Conservation (phyloP, 2,329 filamentous ascomycete genomes). For the Pestalotiopsis sp. region DNA sequence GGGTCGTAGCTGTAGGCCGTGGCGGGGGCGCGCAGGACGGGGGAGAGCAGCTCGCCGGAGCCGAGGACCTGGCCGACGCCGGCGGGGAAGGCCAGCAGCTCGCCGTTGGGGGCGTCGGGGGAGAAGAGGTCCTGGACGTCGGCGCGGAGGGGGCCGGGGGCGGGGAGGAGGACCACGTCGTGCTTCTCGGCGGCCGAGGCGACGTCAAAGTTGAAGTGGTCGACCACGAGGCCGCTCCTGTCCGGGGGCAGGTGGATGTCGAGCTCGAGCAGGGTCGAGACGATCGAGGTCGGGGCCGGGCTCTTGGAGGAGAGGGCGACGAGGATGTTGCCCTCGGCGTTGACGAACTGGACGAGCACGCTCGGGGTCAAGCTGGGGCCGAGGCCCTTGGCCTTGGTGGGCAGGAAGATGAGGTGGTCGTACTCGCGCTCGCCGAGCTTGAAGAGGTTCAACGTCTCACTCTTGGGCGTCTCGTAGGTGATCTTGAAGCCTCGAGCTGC, state of each 20-base stretch:
- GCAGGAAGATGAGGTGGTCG: slow-evolving; percentile 89
- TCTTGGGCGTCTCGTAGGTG: slow-evolving; percentile 82
- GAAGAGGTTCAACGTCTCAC: slow-evolving; percentile 76
- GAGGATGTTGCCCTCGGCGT: slow-evolving; percentile 88
- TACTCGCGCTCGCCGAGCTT: slow-evolving; percentile 84
- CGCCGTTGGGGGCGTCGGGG: slow-evolving; percentile 54
- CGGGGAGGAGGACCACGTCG: slow-evolving; percentile 81
- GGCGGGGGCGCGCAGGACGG: slow-evolving; percentile 78
- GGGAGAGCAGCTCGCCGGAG: slow-evolving; percentile 74
- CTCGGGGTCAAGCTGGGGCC: slow-evolving; percentile 87
- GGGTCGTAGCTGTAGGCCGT: slow-evolving; percentile 95
- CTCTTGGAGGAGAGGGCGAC: slow-evolving; percentile 77
- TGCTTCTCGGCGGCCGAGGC: slow-evolving; percentile 78
- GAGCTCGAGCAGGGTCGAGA: slow-evolving; percentile 81
- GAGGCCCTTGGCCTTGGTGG: slow-evolving; percentile 88
- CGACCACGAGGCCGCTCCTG: slow-evolving; percentile 82
- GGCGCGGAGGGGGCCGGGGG: slow-evolving; percentile 64
- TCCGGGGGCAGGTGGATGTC: slow-evolving; percentile 87
- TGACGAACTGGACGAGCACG: slow-evolving; percentile 86
- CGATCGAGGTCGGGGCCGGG: slow-evolving; percentile 71
- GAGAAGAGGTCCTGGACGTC: slow-evolving; percentile 80
- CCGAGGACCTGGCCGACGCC: slow-evolving; percentile 83
- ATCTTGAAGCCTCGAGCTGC: slow-evolving; percentile 82
- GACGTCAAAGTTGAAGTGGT: slow-evolving; percentile 94
- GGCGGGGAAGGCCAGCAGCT: slow-evolving; percentile 78